Evolutionary conservation across 2,329 filamentous ascomycete genomes (phyloP).

Genomic region (Alternaria consortialis): DNA sequence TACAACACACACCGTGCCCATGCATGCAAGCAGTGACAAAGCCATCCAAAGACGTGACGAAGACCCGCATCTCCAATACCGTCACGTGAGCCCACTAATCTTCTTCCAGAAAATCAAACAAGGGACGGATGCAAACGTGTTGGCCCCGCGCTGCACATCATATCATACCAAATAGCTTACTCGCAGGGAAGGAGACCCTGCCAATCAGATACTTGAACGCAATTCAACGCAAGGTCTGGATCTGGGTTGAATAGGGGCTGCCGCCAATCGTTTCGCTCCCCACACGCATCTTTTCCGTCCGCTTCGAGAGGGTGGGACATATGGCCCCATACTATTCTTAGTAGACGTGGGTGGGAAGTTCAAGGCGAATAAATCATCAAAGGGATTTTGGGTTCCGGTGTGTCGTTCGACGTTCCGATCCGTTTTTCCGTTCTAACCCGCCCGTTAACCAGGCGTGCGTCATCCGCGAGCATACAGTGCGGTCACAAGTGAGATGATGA

Average conservation of each 20-base stretch:
- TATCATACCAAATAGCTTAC: not conserved
- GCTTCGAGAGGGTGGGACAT: not conserved
- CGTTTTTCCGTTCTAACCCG: conserved; percentile 11
- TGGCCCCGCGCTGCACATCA: conserved; percentile 4
- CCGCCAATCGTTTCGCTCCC: conserved; percentile 10
- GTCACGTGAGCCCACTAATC: conserved; percentile 9
- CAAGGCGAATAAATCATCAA: conserved; percentile 1
- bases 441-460: conserved; percentile 10
- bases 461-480: conserved; percentile 3
- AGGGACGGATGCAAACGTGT: not conserved
- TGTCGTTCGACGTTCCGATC: conserved; percentile 19
- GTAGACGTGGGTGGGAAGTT: not conserved
- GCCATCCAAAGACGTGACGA: not conserved
- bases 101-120: not conserved
- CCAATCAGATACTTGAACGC: not conserved
- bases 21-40: conserved; percentile 13
- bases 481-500: not conserved
- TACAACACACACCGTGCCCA: conserved; percentile 12
- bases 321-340: conserved; percentile 1
- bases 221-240: not conserved
- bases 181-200: not conserved
- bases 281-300: conserved; percentile 3
- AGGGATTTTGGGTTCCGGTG: conserved; percentile 7
- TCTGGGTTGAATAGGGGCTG: not conserved
- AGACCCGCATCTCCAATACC: not conserved